Base-by-base conservation (phyloP, 441 rosid species). In the Metrosideros polymorpha region DNA sequence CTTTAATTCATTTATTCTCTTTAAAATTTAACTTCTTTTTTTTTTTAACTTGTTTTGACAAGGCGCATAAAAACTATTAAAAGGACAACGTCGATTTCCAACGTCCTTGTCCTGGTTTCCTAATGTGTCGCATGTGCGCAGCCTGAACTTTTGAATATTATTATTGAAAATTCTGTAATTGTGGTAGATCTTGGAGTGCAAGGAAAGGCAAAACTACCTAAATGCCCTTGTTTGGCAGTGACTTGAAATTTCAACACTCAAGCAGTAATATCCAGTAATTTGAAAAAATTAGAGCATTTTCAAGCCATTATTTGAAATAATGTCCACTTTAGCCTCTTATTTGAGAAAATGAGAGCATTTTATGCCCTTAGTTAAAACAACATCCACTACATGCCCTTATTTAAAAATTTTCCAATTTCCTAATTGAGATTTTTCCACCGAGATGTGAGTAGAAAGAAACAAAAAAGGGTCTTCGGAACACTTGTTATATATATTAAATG, bases 391-490 rank as follows among this genome's bases (percentile, higher is more conserved):
- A n/a, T n/a, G n/a, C n/a, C n/a, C 9, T 6, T 4, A n/a, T 9
- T 57, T 32, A 13, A 30, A 6, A 9, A n/a, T 6, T 18, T 57
- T n/a, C 25, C 13, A 57, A 57, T n/a, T 13, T 57, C 32, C 2
- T n/a, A n/a, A 13, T 57, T 5, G 2, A 13, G 9, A 57, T n/a
- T 18, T 57, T n/a, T n/a, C 9, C 29, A 57, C n/a, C 18, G 18
- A 57, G 18, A 12, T n/a, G 7, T 0, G 32, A 12, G 1, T 13
- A 6, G 2, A 2, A n/a, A 57, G 1, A 57, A n/a, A 6, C 4
- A n/a, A n/a, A 57, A n/a, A 13, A 57, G 2, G 9, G 0, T 2
- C 1, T 13, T n/a, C 0, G 2, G n/a, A 0, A 57, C 8, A 57
- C 66, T 57, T 3, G 0, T n/a, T 13, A 6, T 57, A 3, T 4